Percentiles rank a stretch among this genome's conserved stretches.
Conservation (phyloP, 2,329 filamentous ascomycete genomes). For the Paecilomyces formosus region DNA sequence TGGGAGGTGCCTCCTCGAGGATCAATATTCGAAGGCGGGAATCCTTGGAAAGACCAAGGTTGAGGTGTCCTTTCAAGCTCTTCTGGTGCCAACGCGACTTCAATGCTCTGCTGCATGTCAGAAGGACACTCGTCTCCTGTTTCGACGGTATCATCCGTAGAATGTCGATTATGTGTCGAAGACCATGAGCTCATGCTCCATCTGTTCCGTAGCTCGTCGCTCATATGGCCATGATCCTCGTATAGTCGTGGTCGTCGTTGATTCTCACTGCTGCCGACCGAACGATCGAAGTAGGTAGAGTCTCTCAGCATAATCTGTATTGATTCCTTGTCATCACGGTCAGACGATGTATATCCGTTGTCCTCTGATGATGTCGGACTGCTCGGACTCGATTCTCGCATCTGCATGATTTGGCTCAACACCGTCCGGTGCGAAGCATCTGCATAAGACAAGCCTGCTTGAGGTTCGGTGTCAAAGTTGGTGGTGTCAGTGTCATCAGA, state of each 20-base stretch:
- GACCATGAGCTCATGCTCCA: conserved; percentile 42
- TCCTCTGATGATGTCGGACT: conserved; percentile 32
- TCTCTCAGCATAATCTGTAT: conserved; percentile 49
- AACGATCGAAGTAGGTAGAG: conserved; percentile 34
- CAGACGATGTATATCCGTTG: conserved; percentile 33
- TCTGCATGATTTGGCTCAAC: conserved; percentile 41
- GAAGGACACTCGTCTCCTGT: conserved; percentile 26
- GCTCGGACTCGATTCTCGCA: conserved; percentile 39
- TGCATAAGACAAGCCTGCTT: conserved; percentile 46
- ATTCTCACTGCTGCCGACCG: conserved; percentile 21
- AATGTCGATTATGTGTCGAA: conserved; percentile 29
- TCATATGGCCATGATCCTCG: conserved; percentile 11
- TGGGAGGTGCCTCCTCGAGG: conserved; percentile 7
- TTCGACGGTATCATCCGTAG: conserved; percentile 26
- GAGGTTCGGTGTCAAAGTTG: conserved; percentile 62
- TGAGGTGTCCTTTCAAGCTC: conserved; percentile 23
- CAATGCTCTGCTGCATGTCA: conserved; percentile 7
- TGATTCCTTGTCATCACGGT: conserved; percentile 46
- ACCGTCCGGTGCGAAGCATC: conserved; percentile 33
- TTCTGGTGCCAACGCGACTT: conserved; percentile 16
- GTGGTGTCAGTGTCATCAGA: conserved; percentile 57
- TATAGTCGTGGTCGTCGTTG: conserved; percentile 18
- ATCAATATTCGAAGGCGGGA: conserved; percentile 32
- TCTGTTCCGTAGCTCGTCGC: conserved; percentile 20
- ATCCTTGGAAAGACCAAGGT: conserved; percentile 27